These are phyloP conservation scores for Achaetomium macrosporum DNA, from an alignment of 2,329 filamentous ascomycete genomes.

Conservation along the genomic window DNA sequence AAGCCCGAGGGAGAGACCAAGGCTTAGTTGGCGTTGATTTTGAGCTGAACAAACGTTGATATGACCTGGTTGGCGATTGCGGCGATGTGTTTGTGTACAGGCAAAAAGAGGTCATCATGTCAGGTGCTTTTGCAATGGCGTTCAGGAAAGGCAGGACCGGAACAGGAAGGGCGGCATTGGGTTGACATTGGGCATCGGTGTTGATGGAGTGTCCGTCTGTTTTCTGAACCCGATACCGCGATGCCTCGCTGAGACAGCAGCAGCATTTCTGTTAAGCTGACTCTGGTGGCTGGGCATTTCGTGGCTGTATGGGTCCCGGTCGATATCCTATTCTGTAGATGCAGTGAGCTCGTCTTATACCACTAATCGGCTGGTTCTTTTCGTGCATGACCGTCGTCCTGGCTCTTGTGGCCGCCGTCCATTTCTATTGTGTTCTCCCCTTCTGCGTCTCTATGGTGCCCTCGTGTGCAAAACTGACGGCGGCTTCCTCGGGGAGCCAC, in stretches of 20 bases:
- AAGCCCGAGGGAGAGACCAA: not conserved
- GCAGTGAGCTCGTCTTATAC: not conserved
- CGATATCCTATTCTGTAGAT: not conserved
- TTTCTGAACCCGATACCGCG: not conserved
- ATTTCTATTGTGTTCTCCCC: too few species aligned
- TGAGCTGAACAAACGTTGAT: not conserved
- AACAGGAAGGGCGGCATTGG: conserved; percentile 5
- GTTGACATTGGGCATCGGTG: conserved; percentile 5
- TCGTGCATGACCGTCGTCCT: not conserved
- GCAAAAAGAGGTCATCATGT: not conserved
- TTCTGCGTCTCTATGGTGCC: too few species aligned
- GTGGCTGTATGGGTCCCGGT: not conserved
- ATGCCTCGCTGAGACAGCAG: not conserved
- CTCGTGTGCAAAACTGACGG: too few species aligned
- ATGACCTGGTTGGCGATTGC: not conserved
- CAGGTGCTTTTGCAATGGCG: conserved; percentile 12
- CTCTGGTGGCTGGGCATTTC: not conserved
- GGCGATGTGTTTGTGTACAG: not conserved
- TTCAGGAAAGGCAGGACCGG: conserved; percentile 3
- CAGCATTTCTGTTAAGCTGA: not conserved
- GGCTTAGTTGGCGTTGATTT: not conserved
- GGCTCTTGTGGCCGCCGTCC: too few species aligned
- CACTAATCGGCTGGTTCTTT: not conserved
- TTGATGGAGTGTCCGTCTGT: conserved; percentile 4
- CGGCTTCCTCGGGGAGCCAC: too few species aligned